phyloP scores from a whole-genome alignment of 805 yeast species.

The Danielia reshetovae region DNA sequence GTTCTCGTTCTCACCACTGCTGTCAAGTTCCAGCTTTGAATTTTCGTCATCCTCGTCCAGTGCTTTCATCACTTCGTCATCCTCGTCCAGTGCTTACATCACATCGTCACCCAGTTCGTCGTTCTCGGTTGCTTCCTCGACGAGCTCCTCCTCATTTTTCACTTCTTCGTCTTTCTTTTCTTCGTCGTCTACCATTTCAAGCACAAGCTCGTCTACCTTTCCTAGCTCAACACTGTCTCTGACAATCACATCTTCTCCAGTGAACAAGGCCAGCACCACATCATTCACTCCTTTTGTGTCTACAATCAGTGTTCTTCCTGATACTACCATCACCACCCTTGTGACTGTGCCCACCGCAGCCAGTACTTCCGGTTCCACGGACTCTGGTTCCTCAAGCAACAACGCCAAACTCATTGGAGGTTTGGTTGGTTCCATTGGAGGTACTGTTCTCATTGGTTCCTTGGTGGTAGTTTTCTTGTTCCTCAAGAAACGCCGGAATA shows the following conservation, averaged over 20 bases:
- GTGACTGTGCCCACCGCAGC: constrained; percentile 36
- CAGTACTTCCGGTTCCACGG: constrained; percentile 6
- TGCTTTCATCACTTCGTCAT: constrained; percentile 2
- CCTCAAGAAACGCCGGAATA: constrained; percentile 28
- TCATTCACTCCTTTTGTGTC: constrained; percentile 13
- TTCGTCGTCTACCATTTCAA: constrained; percentile 1
- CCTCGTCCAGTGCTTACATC: constrained; percentile 1
- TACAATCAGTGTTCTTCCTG: constrained; percentile 20
- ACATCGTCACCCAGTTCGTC: constrained; percentile 1
- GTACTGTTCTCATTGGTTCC: constrained; percentile 37
- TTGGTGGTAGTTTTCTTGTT: constrained; percentile 34
- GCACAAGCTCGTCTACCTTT: background rate
- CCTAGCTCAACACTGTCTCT: constrained; percentile 1
- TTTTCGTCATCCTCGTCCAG: background rate
- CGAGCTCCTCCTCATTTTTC: constrained; percentile 1
- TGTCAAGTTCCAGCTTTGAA: constrained; percentile 2
- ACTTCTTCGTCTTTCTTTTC: constrained; percentile 1
- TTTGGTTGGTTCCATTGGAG: constrained; percentile 45
- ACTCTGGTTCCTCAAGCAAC: constrained; percentile 8
- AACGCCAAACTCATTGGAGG: constrained; percentile 42
- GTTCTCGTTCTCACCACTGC: background rate
- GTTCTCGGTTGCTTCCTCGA: constrained; percentile 1
- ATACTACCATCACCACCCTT: constrained; percentile 39
- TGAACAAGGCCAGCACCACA: constrained; percentile 4
- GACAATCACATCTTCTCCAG: background rate